Conservation (phyloP, 257 asterid species). For the Ehretia macrophylla region DNA sequence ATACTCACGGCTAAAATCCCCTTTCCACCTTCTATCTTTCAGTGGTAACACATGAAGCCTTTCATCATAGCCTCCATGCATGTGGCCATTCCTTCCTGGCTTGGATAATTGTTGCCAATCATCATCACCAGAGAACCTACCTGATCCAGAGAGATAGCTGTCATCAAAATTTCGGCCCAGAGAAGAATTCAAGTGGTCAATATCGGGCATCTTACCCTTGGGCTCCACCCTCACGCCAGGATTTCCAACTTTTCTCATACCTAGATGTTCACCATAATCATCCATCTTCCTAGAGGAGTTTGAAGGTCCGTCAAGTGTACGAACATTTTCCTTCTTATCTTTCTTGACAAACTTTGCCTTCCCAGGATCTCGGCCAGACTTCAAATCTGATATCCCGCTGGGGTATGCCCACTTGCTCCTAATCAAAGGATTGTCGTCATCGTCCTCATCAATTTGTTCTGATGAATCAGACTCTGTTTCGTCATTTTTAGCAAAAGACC, state of each 20-base stretch:
- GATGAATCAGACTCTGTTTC: constrained; percentile 98
- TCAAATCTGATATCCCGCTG: constrained; percentile 54
- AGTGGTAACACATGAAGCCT: constrained; percentile 41
- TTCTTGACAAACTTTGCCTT: constrained; percentile 50
- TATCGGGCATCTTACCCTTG: constrained; percentile 72
- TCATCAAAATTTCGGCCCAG: constrained; percentile 37
- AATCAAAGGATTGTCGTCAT: constrained; percentile 80
- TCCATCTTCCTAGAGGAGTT: constrained; percentile 36
- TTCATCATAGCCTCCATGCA: constrained; percentile 46
- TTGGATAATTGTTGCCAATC: constrained; percentile 47
- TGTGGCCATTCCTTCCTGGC: constrained; percentile 55
- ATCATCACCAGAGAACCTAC: constrained; percentile 29
- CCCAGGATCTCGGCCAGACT: constrained; percentile 34
- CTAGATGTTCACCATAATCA: constrained; percentile 38
- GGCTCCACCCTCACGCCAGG: constrained; percentile 31
- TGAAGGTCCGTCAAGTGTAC: constrained; percentile 46
- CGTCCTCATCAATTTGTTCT: constrained; percentile 62
- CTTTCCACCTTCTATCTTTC: constrained; percentile 53
- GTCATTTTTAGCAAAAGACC: constrained; percentile 46
- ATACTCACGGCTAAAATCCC: constrained; percentile 40
- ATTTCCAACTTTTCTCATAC: constrained; percentile 33
- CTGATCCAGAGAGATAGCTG: constrained; percentile 45
- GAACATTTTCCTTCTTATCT: constrained; percentile 39
- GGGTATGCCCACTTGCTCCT: constrained; percentile 97
- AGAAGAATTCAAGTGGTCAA: constrained; percentile 41